Base-by-base conservation (phyloP, 2,329 filamentous ascomycete species). In the Fusarium camptoceras region DNA sequence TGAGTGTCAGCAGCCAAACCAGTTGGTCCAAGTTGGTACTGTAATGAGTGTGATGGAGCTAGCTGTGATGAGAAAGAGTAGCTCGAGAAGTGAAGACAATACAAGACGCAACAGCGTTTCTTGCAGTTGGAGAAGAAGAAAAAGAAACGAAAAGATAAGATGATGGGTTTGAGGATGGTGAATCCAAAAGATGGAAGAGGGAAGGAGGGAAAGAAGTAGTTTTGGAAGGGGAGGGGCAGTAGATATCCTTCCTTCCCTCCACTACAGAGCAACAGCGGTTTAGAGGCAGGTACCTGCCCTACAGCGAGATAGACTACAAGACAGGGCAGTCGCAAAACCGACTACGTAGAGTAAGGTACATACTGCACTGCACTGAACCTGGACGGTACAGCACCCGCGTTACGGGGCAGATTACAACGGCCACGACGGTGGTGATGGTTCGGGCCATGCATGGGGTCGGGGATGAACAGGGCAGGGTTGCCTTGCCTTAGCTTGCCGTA, bases 1-100 rank as follows among this genome's bases (percentile, higher is more conserved):
- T 80, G 83, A 86, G 80, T 78, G 84, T 83, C 82, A 83, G 83
- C 83, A 86, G 84, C 85, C 85, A 86, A 86, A 81, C 84, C 84
- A 85, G 84, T 86, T 86, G 84, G 83, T 78, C 81, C 76, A 81
- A 81, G 77, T 59, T 66, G 49, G 58, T 73, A 59, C 61, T 64
- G 65, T 73, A 79, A 79, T 70, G 75, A 78, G 69, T 73, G 76
- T 77, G 64, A 69, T 63, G 62, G 72, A 71, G 65, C 71, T 62
- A 65, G 76, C 76, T 77, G 76, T 73, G 73, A 62, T 77, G 80
- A 65, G 39, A 78, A 80, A 78, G 78, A 78, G 79, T 79, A 78
- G 77, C 79, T 41, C 78, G 78, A 76, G 72, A 73, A 75, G 73
- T 72, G 64, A 68, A 64, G 47, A 70, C 63, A 66, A 72, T 47